These are phyloP conservation scores for Aspergillus puulaauensis DNA, from an alignment of 2,329 filamentous ascomycete species.

Conservation along the genomic window DNA sequence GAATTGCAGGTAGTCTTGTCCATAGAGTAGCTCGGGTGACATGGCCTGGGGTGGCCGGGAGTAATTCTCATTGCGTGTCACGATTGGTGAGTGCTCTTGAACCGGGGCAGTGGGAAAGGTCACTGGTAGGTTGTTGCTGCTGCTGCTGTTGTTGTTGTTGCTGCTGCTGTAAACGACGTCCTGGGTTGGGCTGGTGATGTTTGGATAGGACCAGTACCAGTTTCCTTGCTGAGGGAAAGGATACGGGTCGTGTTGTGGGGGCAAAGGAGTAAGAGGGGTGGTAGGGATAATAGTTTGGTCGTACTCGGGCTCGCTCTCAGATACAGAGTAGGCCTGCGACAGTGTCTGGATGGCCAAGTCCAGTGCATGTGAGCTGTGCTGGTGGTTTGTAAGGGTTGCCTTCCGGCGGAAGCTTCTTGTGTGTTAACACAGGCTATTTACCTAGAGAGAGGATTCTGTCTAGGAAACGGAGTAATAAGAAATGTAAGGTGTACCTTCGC, in stretches of 20 bases:
- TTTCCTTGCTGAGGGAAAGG: constrained; percentile 36
- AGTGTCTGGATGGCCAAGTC: constrained; percentile 33
- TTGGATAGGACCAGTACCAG: constrained; percentile 21
- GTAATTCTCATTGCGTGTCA: constrained; percentile 21
- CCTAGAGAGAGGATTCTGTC: neutral
- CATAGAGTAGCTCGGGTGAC: constrained; percentile 27
- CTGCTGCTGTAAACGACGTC: constrained; percentile 11
- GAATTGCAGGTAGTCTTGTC: constrained; percentile 33
- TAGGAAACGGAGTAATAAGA: neutral
- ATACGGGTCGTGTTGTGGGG: constrained; percentile 29
- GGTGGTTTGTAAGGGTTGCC: constrained; percentile 43
- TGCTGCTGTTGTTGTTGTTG: constrained; percentile 7
- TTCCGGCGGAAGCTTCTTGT: constrained; percentile 39
- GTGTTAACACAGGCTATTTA: too few species aligned
- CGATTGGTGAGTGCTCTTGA: constrained; percentile 30
- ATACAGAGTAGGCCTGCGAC: constrained; percentile 34
- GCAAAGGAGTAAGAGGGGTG: too few species aligned
- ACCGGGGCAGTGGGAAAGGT: constrained; percentile 26
- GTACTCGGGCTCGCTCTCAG: constrained; percentile 33
- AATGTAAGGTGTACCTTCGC: constrained; percentile 28
- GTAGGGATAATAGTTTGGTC: neutral
- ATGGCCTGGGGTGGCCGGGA: constrained; percentile 24
- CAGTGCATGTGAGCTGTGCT: constrained; percentile 38
- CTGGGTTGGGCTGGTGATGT: constrained; percentile 33
- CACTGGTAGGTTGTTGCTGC: too few species aligned